These are phyloP conservation scores for Cyclotella atomus DNA, from an alignment of 108 stramenopile genomes.

Conservation along the genomic window DNA sequence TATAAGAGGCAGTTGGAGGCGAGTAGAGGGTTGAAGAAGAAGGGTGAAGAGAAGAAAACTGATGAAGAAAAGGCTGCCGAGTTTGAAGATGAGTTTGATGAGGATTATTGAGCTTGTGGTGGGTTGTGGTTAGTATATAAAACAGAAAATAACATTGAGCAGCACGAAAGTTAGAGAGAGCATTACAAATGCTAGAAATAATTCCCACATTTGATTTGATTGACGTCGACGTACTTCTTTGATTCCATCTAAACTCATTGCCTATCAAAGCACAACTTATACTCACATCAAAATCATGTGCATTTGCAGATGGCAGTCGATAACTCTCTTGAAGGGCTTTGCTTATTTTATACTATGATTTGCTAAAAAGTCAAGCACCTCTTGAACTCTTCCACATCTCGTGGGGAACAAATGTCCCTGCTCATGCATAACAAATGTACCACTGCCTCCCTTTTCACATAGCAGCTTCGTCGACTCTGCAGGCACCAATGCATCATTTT, in stretches of 20 bases:
- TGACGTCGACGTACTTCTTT: neutral
- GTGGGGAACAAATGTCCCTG: slow-evolving; percentile 82
- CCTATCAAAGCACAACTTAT: neutral
- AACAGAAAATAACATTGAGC: neutral
- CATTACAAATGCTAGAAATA: too few species aligned
- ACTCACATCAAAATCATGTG: neutral
- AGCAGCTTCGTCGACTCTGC: slow-evolving; percentile 55
- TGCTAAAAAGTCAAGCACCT: slow-evolving; percentile 67
- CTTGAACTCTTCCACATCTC: slow-evolving; percentile 56
- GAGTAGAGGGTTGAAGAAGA: slow-evolving; percentile 75
- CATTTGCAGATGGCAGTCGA: neutral
- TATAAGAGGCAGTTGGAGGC: slow-evolving; percentile 91
- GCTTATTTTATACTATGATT: neutral
- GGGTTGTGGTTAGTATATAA: neutral
- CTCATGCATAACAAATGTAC: slow-evolving; percentile 61
- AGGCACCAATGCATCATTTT: slow-evolving; percentile 65
- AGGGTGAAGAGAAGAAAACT: slow-evolving; percentile 83
- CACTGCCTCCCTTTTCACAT: slow-evolving; percentile 66
- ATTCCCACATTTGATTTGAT: too few species aligned
- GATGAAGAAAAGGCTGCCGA: slow-evolving; percentile 91
- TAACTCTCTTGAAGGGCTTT: neutral
- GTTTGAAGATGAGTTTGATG: slow-evolving; percentile 86
- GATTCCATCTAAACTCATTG: neutral
- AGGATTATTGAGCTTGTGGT: slow-evolving; percentile 58
- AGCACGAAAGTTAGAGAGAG: too few species aligned